Conservation (phyloP, 2,329 filamentous ascomycete species). For the Apiospora arundinis region DNA sequence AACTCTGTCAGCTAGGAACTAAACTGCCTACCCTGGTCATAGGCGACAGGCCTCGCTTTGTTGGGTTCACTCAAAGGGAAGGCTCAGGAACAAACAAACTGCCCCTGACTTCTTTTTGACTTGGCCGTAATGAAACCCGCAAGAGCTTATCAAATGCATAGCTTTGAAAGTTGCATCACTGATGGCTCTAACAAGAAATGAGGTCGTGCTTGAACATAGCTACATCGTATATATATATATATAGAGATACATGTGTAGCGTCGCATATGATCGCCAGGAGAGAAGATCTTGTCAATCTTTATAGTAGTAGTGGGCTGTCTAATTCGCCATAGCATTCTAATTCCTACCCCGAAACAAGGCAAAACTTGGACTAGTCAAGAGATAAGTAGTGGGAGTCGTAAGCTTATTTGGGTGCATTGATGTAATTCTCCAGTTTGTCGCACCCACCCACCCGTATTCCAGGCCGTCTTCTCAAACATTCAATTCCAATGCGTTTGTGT, state of each 20-base stretch:
- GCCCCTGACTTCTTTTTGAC: too few species aligned
- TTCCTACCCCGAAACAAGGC: conserved; percentile 10
- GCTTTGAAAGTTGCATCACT: too few species aligned
- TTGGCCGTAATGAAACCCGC: too few species aligned
- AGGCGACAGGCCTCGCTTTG: too few species aligned
- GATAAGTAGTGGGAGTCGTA: conserved; percentile 1
- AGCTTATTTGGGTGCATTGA: conserved; percentile 1
- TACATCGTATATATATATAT: too few species aligned
- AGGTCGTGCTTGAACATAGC: too few species aligned
- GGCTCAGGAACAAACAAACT: too few species aligned
- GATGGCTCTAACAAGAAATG: too few species aligned
- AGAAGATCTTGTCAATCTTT: background rate
- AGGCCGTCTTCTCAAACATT: background rate
- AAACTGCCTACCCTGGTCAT: too few species aligned
- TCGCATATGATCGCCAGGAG: background rate
- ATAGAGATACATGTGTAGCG: background rate
- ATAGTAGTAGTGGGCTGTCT: background rate
- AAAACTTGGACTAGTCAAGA: background rate
- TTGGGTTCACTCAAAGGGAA: too few species aligned
- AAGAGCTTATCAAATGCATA: too few species aligned
- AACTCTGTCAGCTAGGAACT: too few species aligned
- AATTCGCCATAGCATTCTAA: background rate
- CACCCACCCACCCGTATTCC: background rate
- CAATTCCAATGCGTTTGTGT: background rate
- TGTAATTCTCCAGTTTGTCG: conserved; percentile 1